These are phyloP conservation scores for Talaromyces islandicus DNA, from an alignment of 2,329 filamentous ascomycete species.

Conservation along the genomic window DNA sequence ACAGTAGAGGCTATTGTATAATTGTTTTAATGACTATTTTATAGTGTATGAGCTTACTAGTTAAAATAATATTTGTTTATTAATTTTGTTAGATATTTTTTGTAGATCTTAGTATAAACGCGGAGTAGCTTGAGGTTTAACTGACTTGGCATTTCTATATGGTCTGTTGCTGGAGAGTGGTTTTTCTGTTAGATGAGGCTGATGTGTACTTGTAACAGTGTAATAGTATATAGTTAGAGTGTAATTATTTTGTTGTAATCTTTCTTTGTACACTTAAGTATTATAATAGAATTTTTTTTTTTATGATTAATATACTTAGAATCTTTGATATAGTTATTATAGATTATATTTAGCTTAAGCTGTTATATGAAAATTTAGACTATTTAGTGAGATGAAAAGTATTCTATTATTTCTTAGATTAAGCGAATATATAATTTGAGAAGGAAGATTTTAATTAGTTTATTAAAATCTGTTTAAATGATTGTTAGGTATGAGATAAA, in stretches of 20 bases:
- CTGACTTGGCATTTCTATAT: slow-evolving; percentile 6
- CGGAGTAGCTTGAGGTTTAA: slow-evolving; percentile 5
- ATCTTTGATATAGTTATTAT: slow-evolving; percentile 10
- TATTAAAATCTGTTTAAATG: background rate
- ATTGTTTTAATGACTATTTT: slow-evolving; percentile 45
- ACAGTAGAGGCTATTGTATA: slow-evolving; percentile 53
- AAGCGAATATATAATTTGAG: background rate
- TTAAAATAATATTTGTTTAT: background rate
- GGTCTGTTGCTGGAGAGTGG: slow-evolving; percentile 11
- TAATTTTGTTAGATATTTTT: slow-evolving; percentile 4
- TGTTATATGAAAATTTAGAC: slow-evolving; percentile 8
- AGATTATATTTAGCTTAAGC: slow-evolving; percentile 9
- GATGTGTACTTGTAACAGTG: slow-evolving; percentile 7
- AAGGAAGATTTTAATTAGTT: background rate
- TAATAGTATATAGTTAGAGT: slow-evolving; percentile 5
- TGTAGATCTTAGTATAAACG: slow-evolving; percentile 6
- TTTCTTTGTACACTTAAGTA: slow-evolving; percentile 12
- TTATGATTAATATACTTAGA: slow-evolving; percentile 10
- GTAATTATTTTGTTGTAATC: slow-evolving; percentile 7
- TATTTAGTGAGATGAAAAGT: background rate
- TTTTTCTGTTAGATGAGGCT: slow-evolving; percentile 13
- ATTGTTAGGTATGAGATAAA: background rate
- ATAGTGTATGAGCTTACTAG: slow-evolving; percentile 32
- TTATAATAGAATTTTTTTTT: slow-evolving; percentile 11
- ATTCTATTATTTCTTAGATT: slow-evolving; percentile 7